phyloP scores from a whole-genome alignment of 345 rosid species.

The Eucalyptus curtisii region DNA sequence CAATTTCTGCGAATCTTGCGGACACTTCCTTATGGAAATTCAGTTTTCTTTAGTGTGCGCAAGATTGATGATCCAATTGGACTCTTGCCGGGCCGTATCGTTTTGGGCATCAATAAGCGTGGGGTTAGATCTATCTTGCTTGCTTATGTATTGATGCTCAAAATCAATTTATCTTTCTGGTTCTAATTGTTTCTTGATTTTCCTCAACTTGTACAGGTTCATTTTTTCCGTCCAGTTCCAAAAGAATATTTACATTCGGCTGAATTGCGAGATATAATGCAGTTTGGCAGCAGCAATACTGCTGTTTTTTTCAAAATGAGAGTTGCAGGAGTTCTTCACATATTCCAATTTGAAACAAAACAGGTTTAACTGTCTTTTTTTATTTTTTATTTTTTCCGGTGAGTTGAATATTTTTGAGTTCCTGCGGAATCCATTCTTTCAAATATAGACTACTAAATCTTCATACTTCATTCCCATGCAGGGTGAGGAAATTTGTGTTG shows the following conservation, averaged over 20 bases:
- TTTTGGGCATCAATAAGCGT: slow-evolving; percentile 92
- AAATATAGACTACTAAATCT: not conserved
- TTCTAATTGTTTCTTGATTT: not conserved
- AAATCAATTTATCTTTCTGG: not conserved
- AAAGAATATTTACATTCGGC: slow-evolving; percentile 95
- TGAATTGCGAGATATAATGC: slow-evolving; percentile 95
- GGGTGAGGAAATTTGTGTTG: slow-evolving; percentile 99
- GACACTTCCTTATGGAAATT: slow-evolving; percentile 85
- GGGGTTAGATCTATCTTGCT: slow-evolving; percentile 53
- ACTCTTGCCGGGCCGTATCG: slow-evolving; percentile 83
- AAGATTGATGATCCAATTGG: slow-evolving; percentile 99
- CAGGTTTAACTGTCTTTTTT: slow-evolving; percentile 37
- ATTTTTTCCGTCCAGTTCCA: slow-evolving; percentile 97
- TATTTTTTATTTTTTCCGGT: not conserved
- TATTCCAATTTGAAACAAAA: slow-evolving; percentile 95
- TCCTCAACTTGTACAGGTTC: slow-evolving; percentile 33
- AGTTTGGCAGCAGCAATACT: slow-evolving; percentile 96
- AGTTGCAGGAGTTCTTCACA: slow-evolving; percentile 98
- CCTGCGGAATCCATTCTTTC: not conserved
- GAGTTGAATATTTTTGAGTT: not conserved
- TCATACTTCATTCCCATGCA: slow-evolving; percentile 6
- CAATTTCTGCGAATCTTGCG: slow-evolving; percentile 80
- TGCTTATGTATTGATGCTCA: not conserved
- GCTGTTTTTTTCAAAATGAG: slow-evolving; percentile 99
- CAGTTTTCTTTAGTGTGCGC: slow-evolving; percentile 86